Conservation (phyloP, 306 rosid genomes). For the Rosa chinensis region DNA sequence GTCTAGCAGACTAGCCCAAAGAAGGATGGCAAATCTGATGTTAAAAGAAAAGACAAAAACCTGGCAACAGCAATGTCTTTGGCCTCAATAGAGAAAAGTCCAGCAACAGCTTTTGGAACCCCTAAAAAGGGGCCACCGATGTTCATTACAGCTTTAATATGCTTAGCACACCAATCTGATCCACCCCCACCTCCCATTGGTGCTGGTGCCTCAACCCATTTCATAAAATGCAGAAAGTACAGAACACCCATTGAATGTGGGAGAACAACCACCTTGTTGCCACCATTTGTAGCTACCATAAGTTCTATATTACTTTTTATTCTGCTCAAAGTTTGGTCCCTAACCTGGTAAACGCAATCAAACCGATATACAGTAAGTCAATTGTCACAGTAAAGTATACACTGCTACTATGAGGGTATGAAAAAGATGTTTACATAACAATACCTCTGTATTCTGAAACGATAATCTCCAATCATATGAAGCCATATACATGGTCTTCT, state of each 20-base stretch:
- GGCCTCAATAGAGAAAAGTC: constrained; percentile 81
- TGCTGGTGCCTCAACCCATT: constrained; percentile 83
- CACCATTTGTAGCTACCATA: constrained; percentile 74
- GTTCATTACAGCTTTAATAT: constrained; percentile 71
- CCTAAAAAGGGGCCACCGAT: constrained; percentile 90
- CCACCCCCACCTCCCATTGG: constrained; percentile 92
- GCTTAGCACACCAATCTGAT: constrained; percentile 81
- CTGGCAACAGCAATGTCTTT: constrained; percentile 86
- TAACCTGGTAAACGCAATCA: constrained; percentile 52
- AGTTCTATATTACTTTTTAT: constrained; percentile 75
- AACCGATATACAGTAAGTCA: constrained; percentile 16
- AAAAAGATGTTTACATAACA: constrained; percentile 5
- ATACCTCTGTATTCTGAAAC: constrained; percentile 88
- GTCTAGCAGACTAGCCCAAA: background rate
- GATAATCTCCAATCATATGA: constrained; percentile 88
- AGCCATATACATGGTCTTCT: constrained; percentile 90
- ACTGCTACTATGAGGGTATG: background rate
- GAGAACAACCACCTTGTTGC: constrained; percentile 77
- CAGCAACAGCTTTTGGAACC: constrained; percentile 75
- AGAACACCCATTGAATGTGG: constrained; percentile 88
- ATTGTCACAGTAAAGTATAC: constrained; percentile 17
- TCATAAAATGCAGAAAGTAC: constrained; percentile 86
- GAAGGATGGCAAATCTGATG: background rate
- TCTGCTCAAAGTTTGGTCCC: constrained; percentile 75
- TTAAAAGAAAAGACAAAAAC: constrained; percentile 28